Conservation (phyloP, 345 rosid genomes). For the Alliaria petiolata region DNA sequence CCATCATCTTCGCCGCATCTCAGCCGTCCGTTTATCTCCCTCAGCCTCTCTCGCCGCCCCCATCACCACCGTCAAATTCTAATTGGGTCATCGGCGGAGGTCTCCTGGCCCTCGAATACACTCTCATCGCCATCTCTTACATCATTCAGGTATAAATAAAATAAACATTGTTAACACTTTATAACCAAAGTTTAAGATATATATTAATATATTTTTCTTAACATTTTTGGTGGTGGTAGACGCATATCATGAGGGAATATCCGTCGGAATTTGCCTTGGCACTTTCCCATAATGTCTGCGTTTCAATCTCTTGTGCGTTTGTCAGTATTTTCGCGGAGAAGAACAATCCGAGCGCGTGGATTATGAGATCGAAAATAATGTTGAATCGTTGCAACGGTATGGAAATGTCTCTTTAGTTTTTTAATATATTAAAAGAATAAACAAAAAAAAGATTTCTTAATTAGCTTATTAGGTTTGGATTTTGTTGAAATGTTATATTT, state of each 20-base stretch:
- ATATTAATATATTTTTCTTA: background rate
- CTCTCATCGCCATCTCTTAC: constrained; percentile 40
- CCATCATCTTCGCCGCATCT: constrained; percentile 34
- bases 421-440: background rate
- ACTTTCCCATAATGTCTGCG: constrained; percentile 56
- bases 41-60: background rate
- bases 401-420: background rate
- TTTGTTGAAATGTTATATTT: background rate
- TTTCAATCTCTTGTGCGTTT: constrained; percentile 50
- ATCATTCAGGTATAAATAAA: constrained; percentile 46
- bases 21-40: constrained; percentile 21
- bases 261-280: constrained; percentile 22
- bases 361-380: constrained; percentile 41
- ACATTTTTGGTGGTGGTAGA: constrained; percentile 11
- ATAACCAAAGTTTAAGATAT: background rate
- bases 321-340: constrained; percentile 45
- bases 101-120: constrained; percentile 49
- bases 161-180: background rate
- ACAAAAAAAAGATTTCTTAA: background rate
- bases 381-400: constrained; percentile 63
- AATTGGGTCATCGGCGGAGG: constrained; percentile 62
- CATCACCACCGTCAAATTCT: background rate
- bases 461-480: background rate
- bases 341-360: constrained; percentile 60
- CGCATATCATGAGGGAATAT: constrained; percentile 31